Evolutionary conservation across 352 stramenopile species (phyloP).

Genomic region (Lagenidium sp.): DNA sequence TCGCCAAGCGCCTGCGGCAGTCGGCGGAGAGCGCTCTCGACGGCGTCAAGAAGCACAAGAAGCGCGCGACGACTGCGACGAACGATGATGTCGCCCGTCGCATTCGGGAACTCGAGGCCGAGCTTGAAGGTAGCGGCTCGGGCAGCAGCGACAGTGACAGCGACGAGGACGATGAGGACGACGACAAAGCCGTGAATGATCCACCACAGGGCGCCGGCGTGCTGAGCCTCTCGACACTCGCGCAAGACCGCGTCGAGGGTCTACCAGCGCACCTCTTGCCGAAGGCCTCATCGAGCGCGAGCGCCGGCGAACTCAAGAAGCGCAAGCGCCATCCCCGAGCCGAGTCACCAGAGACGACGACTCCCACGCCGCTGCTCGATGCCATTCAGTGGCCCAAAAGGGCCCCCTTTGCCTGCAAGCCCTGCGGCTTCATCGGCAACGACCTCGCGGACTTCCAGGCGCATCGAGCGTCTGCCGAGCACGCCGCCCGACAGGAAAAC

Average conservation of each 20-base stretch:
- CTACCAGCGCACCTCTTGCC: constrained; percentile 53
- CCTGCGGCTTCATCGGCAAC: constrained; percentile 67
- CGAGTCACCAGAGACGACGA: too few relatives aligned
- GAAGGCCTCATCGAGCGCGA: constrained; percentile 9
- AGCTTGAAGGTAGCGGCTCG: constrained; percentile 27
- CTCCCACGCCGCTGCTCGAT: constrained; percentile 28
- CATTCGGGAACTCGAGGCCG: constrained; percentile 62
- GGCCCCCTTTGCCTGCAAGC: constrained; percentile 77
- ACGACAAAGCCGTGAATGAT: background rate
- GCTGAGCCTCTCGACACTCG: constrained; percentile 61
- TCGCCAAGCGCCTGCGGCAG: constrained; percentile 75
- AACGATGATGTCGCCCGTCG: constrained; percentile 54
- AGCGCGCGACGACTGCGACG: constrained; percentile 4
- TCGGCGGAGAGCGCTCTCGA: constrained; percentile 54
- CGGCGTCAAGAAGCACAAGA: constrained; percentile 7
- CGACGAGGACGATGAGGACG: constrained; percentile 4
- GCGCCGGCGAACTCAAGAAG: constrained; percentile 8
- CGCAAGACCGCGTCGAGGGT: constrained; percentile 46
- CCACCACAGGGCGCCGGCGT: too few relatives aligned
- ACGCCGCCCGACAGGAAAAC: constrained; percentile 26
- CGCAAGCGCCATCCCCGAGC: constrained; percentile 31
- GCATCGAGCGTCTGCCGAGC: constrained; percentile 36
- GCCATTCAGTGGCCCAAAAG: constrained; percentile 56
- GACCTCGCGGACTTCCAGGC: constrained; percentile 54
- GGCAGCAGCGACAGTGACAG: background rate